These are phyloP conservation scores for Trypanosoma avium DNA, from an alignment of 208 protist genomes.

Conservation along the genomic window DNA sequence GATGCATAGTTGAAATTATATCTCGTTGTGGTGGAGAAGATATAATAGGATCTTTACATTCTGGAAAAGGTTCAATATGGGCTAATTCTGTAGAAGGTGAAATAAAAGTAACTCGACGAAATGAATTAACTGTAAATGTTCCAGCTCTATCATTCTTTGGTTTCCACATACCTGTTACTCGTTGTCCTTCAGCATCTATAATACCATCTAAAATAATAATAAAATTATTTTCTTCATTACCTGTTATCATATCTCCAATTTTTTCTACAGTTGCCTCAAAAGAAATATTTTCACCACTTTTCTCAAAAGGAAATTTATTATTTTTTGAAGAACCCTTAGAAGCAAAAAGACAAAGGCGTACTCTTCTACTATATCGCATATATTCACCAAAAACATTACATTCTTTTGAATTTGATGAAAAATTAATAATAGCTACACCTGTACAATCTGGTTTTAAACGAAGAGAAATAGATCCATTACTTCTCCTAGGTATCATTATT, in stretches of 20 bases:
- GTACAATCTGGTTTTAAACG: constrained; percentile 13
- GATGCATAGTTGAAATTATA: constrained; percentile 58
- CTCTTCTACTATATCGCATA: constrained; percentile 49
- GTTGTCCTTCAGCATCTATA: constrained; percentile 75
- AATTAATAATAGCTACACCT: constrained; percentile 22
- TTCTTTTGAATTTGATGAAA: constrained; percentile 5
- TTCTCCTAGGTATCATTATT: constrained; percentile 19
- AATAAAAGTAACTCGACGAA: constrained; percentile 37
- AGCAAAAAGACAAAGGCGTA: constrained; percentile 46
- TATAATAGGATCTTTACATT: constrained; percentile 59
- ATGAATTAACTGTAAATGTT: constrained; percentile 55
- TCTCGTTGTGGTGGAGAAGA: constrained; percentile 47
- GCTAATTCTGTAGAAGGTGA: constrained; percentile 50
- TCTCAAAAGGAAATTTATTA: constrained; percentile 4
- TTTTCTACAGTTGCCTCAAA: constrained; percentile 23
- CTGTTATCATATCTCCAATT: constrained; percentile 3
- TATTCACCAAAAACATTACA: constrained; percentile 61
- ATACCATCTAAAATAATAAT: constrained; percentile 42
- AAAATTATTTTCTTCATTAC: constrained; percentile 10
- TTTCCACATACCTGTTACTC: constrained; percentile 66
- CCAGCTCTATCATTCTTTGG: constrained; percentile 50
- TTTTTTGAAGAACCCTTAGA: background rate
- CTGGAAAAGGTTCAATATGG: constrained; percentile 79
- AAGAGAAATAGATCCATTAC: constrained; percentile 26
- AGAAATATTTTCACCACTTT: background rate